Percentiles rank a stretch among this genome's conserved stretches.
These are phyloP conservation scores for Monosporozyma siamensis DNA, from an alignment of 805 yeast genomes.

Conservation along the genomic window DNA sequence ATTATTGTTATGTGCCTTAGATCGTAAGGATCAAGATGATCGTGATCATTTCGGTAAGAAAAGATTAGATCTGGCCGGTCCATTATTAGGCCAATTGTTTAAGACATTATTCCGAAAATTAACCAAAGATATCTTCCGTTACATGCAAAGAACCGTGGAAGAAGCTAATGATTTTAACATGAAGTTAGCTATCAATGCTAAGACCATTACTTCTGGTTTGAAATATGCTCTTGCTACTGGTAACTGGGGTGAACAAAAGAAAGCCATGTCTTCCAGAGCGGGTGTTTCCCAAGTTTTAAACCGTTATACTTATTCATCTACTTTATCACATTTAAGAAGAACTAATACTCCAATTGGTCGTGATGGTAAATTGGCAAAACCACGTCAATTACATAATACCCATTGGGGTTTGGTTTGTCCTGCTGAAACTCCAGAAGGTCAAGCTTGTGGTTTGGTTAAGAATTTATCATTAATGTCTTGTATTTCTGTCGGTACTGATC, in stretches of 20 bases:
- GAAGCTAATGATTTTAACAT: constrained; percentile 94
- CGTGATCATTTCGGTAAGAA: constrained; percentile 99
- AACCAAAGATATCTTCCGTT: constrained; percentile 93
- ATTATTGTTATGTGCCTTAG: constrained; percentile 87
- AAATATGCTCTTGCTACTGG: constrained; percentile 98
- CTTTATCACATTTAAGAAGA: constrained; percentile 95
- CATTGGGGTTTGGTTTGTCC: constrained; percentile 99
- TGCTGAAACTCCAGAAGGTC: constrained; percentile 99
- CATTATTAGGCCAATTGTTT: constrained; percentile 89
- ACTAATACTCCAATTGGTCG: constrained; percentile 99
- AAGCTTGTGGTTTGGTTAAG: constrained; percentile 98
- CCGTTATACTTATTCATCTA: constrained; percentile 97
- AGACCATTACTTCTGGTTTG: constrained; percentile 94
- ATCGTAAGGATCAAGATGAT: constrained; percentile 96
- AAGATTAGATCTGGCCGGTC: constrained; percentile 97
- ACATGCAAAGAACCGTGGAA: constrained; percentile 98
- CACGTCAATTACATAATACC: constrained; percentile 97
- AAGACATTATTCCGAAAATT: constrained; percentile 87
- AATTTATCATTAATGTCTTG: constrained; percentile 94
- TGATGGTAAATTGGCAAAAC: constrained; percentile 97
- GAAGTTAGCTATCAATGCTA: constrained; percentile 93
- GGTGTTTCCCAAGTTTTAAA: constrained; percentile 99
- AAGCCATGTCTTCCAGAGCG: constrained; percentile 97
- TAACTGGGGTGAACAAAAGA: constrained; percentile 99
- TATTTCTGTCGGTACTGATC: constrained; percentile 95